A percentile compares a stretch with the other conserved stretches of the same genome.
These are phyloP conservation scores for Daldinia concentrica DNA, from an alignment of 495 filamentous ascomycete species.

Conservation along the genomic window DNA sequence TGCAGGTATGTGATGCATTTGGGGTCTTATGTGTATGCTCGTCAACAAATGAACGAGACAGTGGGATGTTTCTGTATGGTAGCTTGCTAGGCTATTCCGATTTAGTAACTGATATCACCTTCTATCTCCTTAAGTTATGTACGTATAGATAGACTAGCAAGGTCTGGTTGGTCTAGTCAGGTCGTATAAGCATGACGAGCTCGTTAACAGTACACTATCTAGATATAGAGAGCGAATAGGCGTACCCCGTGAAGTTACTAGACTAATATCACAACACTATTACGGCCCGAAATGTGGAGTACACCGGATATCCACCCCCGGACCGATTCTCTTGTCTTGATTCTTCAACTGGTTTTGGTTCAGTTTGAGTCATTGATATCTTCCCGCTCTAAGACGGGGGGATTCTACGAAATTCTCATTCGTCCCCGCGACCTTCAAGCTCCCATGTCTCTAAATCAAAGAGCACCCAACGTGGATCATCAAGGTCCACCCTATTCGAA, in stretches of 20 bases:
- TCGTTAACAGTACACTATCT: not conserved
- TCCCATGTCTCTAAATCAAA: not conserved
- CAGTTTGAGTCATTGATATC: constrained; percentile 12
- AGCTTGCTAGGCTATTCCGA: not conserved
- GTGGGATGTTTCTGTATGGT: not conserved
- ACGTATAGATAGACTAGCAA: not conserved
- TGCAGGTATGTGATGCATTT: constrained; percentile 2
- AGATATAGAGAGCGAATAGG: not conserved
- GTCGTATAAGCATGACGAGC: not conserved
- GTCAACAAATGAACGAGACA: not conserved
- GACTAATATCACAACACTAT: not conserved
- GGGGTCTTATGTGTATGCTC: not conserved
- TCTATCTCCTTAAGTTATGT: not conserved
- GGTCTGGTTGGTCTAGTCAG: not conserved
- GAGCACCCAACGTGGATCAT: constrained; percentile 1
- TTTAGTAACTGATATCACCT: not conserved
- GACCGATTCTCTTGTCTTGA: constrained; percentile 4
- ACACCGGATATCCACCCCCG: not conserved
- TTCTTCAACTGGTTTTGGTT: constrained; percentile 2
- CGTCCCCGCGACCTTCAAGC: not conserved
- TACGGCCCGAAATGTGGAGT: not conserved
- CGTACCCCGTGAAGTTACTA: not conserved
- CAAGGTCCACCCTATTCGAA: not conserved
- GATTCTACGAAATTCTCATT: not conserved
- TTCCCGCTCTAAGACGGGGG: constrained; percentile 1